Evolutionary conservation across 352 stramenopile species (phyloP).

Genomic region (Phytophthora foliorum): DNA sequence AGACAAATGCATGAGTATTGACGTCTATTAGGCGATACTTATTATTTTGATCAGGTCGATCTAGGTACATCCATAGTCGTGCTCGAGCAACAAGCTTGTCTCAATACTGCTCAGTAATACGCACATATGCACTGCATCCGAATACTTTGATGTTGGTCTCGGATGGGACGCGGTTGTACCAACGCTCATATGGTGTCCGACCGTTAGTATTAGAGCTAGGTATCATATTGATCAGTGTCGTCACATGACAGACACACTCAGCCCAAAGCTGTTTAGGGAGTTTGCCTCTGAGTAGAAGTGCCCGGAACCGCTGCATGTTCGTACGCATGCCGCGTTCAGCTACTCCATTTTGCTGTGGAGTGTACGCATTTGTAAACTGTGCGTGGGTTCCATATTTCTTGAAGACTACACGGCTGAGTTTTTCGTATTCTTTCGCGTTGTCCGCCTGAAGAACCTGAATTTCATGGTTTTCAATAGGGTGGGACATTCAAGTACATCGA

Average conservation of each 20-base stretch:
- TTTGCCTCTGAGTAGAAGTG: conserved; percentile 7
- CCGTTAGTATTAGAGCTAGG: conserved; percentile 5
- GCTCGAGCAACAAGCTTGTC: conserved; percentile 13
- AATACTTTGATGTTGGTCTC: conserved; percentile 9
- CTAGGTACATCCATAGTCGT: conserved; percentile 9
- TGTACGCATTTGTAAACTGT: conserved; percentile 20
- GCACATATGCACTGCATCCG: conserved; percentile 7
- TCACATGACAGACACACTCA: conserved; percentile 8
- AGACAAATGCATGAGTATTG: conserved; percentile 6
- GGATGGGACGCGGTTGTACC: conserved; percentile 9
- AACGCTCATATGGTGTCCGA: conserved; percentile 5
- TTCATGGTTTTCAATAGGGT: not conserved
- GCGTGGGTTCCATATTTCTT: conserved; percentile 15
- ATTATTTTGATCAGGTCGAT: conserved; percentile 9
- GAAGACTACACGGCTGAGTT: not conserved
- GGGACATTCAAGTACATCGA: not conserved
- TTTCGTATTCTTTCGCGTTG: conserved; percentile 20
- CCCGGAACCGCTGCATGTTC: not conserved
- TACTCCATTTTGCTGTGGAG: conserved; percentile 14
- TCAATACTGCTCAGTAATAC: conserved; percentile 7
- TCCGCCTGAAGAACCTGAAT: not conserved
- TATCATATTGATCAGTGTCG: conserved; percentile 20
- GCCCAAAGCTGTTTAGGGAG: conserved; percentile 1
- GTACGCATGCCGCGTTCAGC: conserved; percentile 5
- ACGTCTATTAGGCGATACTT: conserved; percentile 14